phyloP scores from a whole-genome alignment of 140 eudicot species.

The Bidens hawaiensis region DNA sequence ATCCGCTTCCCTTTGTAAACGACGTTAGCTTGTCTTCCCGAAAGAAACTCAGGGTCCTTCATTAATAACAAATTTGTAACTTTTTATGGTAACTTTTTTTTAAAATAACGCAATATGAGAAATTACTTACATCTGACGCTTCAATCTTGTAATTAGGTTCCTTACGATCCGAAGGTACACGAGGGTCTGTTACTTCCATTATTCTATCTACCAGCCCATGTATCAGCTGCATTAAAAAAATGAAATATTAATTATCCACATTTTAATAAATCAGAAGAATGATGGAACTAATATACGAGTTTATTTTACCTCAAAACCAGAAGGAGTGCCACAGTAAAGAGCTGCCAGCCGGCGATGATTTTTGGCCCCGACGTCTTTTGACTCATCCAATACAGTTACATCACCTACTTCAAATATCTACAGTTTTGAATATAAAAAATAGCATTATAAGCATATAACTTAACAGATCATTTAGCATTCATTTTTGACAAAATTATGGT shows the following conservation, averaged over 20 bases:
- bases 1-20: conserved; percentile 70
- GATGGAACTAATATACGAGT: background rate
- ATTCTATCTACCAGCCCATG: no score
- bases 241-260: no score
- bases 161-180: conserved; percentile 51
- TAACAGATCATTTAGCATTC: no score
- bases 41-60: conserved; percentile 82
- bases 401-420: no score
- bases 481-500: background rate
- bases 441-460: no score
- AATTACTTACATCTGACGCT: conserved; percentile 54
- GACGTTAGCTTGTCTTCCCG: no score
- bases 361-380: conserved; percentile 77
- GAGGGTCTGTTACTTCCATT: conserved; percentile 72
- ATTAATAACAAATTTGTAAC: conserved; percentile 6
- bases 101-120: background rate
- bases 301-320: conserved; percentile 53
- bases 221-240: no score
- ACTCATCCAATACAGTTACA: conserved; percentile 46
- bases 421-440: conserved; percentile 13
- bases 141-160: conserved; percentile 66
- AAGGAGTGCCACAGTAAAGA: conserved; percentile 83
- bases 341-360: conserved; percentile 82
- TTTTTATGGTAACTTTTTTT: no score
- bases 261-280: background rate